Evolutionary conservation across 208 protist species (phyloP).

Genomic region (Trypanosoma rangeli): DNA sequence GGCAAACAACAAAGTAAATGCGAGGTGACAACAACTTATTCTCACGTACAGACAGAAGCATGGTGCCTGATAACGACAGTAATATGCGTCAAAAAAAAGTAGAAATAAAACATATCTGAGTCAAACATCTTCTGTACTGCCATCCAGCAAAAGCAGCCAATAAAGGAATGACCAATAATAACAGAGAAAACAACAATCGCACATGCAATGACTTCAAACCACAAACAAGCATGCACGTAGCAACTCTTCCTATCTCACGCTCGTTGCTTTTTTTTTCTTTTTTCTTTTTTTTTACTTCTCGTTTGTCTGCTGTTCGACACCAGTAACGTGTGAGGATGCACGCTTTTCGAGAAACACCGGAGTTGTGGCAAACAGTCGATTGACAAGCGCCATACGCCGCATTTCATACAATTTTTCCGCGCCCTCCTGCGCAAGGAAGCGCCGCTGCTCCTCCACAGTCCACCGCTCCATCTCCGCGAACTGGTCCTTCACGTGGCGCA

Average conservation of each 20-base stretch:
- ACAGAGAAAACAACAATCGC: neutral
- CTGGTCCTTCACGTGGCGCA: constrained; percentile 77
- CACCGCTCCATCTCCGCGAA: constrained; percentile 51
- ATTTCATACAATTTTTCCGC: constrained; percentile 67
- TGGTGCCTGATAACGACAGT: neutral
- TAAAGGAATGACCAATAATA: neutral
- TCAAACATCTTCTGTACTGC: too few species aligned
- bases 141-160: neutral
- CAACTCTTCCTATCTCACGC: neutral
- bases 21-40: neutral
- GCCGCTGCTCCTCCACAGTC: constrained; percentile 49
- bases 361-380: constrained; percentile 72
- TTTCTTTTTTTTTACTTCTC: neutral
- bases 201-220: neutral
- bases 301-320: constrained; percentile 1
- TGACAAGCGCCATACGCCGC: constrained; percentile 86
- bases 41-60: neutral
- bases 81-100: too few species aligned
- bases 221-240: neutral
- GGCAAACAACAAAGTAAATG: neutral
- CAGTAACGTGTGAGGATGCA: constrained; percentile 1
- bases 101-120: too few species aligned
- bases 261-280: neutral
- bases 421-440: constrained; percentile 55
- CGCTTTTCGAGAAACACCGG: constrained; percentile 66